A percentile compares a stretch with the other conserved stretches of the same genome.
Evolutionary conservation across 345 rosid species (phyloP).

Genomic region (Citrus glauca): DNA sequence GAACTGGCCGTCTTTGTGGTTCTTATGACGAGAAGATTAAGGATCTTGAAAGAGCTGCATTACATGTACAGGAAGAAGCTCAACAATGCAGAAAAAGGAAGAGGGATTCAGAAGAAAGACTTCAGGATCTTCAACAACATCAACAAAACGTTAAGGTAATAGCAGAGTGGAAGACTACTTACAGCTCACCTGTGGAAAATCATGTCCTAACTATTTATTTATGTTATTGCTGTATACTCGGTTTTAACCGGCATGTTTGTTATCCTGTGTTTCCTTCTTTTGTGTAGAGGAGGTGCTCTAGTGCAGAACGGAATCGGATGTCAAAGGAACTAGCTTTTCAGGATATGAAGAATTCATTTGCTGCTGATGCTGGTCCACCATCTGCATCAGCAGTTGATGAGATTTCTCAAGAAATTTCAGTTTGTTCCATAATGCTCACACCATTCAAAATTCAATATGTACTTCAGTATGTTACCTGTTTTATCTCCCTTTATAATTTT

Average conservation of each 20-base stretch:
- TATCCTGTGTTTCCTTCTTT: conserved; percentile 9
- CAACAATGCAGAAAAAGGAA: conserved; percentile 51
- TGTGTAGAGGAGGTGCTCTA: conserved; percentile 53
- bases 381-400: conserved; percentile 65
- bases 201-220: not conserved
- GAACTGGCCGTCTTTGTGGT: conserved; percentile 74
- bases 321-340: conserved; percentile 50
- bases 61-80: conserved; percentile 33
- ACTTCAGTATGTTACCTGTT: conserved; percentile 5
- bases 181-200: not conserved
- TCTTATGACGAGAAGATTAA: conserved; percentile 75
- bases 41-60: conserved; percentile 49
- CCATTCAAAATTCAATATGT: conserved; percentile 2
- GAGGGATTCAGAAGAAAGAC: conserved; percentile 44
- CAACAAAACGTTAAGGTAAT: conserved; percentile 56
- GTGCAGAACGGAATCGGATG: conserved; percentile 41
- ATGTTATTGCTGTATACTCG: not conserved
- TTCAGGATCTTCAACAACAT: conserved; percentile 39
- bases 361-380: conserved; percentile 38
- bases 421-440: conserved; percentile 34
- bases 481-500: not conserved
- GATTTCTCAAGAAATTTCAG: conserved; percentile 75
- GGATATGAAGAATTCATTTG: conserved; percentile 55
- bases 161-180: not conserved
- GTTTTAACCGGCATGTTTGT: not conserved